Evolutionary conservation across 495 filamentous ascomycete genomes (phyloP).

Genomic region (Cenococcum geophilum): DNA sequence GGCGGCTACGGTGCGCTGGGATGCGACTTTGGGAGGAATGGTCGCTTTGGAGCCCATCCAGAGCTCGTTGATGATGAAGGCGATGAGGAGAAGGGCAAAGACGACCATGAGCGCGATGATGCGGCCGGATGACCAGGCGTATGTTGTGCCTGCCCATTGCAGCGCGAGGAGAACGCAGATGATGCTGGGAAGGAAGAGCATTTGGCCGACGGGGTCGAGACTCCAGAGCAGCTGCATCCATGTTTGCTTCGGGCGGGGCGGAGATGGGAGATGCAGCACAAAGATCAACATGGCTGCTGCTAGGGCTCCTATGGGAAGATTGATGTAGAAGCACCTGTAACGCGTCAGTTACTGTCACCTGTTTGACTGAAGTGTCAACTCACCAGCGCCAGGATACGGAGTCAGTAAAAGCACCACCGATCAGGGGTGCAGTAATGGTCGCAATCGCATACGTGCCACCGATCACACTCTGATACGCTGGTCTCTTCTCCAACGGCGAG

Average conservation of each 20-base stretch:
- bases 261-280: slow-evolving; percentile 21
- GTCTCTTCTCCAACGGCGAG: slow-evolving; percentile 15
- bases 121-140: slow-evolving; percentile 20
- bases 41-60: slow-evolving; percentile 15
- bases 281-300: slow-evolving; percentile 26
- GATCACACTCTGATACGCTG: not conserved
- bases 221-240: slow-evolving; percentile 27
- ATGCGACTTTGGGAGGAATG: slow-evolving; percentile 18
- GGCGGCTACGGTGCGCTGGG: slow-evolving; percentile 9
- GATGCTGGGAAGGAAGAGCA: slow-evolving; percentile 19
- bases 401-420: slow-evolving; percentile 18
- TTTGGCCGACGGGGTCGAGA: slow-evolving; percentile 32
- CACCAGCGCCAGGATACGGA: slow-evolving; percentile 14
- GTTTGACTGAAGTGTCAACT: too few relatives aligned
- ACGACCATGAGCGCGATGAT: slow-evolving; percentile 42
- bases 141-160: slow-evolving; percentile 29
- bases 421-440: not conserved
- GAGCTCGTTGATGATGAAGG: slow-evolving; percentile 20
- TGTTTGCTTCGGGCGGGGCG: slow-evolving; percentile 9
- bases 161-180: slow-evolving; percentile 29
- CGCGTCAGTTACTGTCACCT: too few relatives aligned
- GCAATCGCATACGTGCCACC: not conserved
- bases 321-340: slow-evolving; percentile 40
- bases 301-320: slow-evolving; percentile 33
- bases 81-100: slow-evolving; percentile 21